These are phyloP conservation scores for Heterobasidion irregulare DNA, from an alignment of 1,284 basidiomycete species.

Conservation along the genomic window DNA sequence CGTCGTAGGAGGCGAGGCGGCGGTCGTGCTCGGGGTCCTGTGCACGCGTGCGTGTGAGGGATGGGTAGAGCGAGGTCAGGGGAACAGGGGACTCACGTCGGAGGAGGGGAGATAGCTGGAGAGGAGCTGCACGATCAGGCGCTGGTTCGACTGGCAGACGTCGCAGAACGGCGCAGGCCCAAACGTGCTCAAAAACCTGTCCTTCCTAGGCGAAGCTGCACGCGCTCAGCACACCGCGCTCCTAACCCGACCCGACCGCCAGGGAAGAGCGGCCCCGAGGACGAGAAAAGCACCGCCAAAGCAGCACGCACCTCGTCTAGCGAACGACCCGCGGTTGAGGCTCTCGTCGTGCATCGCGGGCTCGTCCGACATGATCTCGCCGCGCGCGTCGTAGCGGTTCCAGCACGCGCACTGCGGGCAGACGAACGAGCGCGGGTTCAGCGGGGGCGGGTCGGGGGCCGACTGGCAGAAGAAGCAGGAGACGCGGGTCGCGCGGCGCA, in stretches of 20 bases:
- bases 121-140: constrained; percentile 75
- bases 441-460: constrained; percentile 27
- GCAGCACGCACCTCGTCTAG: constrained; percentile 68
- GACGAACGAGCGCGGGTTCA: constrained; percentile 47
- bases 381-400: constrained; percentile 63
- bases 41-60: constrained; percentile 1
- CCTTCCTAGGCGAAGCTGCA: constrained; percentile 57
- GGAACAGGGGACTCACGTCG: constrained; percentile 21
- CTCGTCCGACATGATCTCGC: constrained; percentile 74
- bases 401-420: constrained; percentile 63
- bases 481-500: constrained; percentile 26
- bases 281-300: too few species aligned
- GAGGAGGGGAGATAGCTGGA: constrained; percentile 79
- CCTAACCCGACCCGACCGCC: constrained; percentile 5
- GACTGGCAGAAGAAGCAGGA: constrained; percentile 68
- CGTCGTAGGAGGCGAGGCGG: constrained; percentile 54
- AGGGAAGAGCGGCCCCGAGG: not conserved
- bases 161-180: constrained; percentile 68
- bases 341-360: constrained; percentile 82
- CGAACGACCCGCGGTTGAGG: constrained; percentile 65
- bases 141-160: constrained; percentile 85
- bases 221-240: not conserved
- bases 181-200: constrained; percentile 54
- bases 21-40: constrained; percentile 66
- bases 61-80: not conserved